phyloP scores from a whole-genome alignment of 495 filamentous ascomycete genomes.

The Penicillium arizonense region DNA sequence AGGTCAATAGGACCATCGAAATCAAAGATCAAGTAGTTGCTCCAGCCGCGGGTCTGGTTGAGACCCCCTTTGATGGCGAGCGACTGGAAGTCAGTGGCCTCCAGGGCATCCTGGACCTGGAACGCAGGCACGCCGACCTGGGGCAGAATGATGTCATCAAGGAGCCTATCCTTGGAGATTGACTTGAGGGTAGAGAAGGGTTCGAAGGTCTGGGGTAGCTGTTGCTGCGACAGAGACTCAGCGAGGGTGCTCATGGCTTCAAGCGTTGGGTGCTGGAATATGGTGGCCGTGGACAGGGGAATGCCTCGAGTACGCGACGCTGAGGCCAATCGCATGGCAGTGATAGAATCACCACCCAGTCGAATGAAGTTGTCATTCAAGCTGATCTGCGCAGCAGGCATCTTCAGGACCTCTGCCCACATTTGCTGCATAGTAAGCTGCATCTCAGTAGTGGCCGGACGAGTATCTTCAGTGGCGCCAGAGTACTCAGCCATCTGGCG shows the following conservation, averaged over 20 bases:
- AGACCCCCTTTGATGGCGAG: conserved; percentile 13
- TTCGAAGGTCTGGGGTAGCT: conserved; percentile 8
- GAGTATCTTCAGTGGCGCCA: conserved; percentile 1
- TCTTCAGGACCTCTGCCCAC: conserved; percentile 18
- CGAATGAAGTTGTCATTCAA: conserved; percentile 43
- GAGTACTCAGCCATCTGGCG: conserved; percentile 12
- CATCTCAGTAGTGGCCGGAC: not conserved
- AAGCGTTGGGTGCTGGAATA: conserved; percentile 33
- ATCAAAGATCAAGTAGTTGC: conserved; percentile 16
- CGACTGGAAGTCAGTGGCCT: conserved; percentile 16
- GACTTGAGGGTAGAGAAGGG: conserved; percentile 25
- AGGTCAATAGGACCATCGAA: conserved; percentile 10
- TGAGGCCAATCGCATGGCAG: conserved; percentile 53
- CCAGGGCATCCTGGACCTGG: conserved; percentile 8
- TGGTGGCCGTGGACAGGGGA: conserved; percentile 19
- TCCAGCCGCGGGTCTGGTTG: conserved; percentile 11
- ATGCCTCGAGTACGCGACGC: conserved; percentile 22
- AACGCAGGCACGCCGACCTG: conserved; percentile 3
- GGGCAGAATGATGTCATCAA: conserved; percentile 10
- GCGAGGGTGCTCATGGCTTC: conserved; percentile 19
- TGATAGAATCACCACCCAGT: conserved; percentile 58
- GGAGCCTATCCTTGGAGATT: conserved; percentile 18
- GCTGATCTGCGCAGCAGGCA: conserved; percentile 16
- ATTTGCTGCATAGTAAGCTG: conserved; percentile 13
- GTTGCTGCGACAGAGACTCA: conserved; percentile 10